phyloP scores from a whole-genome alignment of 352 stramenopile genomes.

The Globisporangium cederbergense region DNA sequence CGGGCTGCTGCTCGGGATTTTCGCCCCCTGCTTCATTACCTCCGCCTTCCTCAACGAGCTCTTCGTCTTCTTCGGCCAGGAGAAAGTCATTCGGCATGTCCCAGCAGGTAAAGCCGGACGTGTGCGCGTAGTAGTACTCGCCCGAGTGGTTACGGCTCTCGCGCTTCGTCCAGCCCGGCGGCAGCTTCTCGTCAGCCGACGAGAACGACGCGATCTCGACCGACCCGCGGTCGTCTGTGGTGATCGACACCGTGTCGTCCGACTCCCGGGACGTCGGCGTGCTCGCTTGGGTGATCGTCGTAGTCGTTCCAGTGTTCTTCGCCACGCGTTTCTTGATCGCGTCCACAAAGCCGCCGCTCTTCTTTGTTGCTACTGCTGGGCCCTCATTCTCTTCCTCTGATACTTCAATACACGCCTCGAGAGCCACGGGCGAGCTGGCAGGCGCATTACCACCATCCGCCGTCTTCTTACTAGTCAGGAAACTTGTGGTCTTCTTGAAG shows the following conservation, averaged over 20 bases:
- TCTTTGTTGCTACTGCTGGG: constrained; percentile 20
- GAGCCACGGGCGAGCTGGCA: constrained; percentile 2
- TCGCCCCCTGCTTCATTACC: constrained; percentile 17
- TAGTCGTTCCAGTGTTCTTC: constrained; percentile 11
- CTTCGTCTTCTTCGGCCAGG: constrained; percentile 10
- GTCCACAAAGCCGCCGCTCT: constrained; percentile 17
- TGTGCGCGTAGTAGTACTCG: constrained; percentile 66
- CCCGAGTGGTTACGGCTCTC: constrained; percentile 63
- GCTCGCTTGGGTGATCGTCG: constrained; percentile 7
- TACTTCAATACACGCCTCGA: constrained; percentile 6
- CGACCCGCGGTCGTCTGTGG: constrained; percentile 32
- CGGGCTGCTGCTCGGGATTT: not conserved
- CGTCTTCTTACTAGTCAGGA: constrained; percentile 20
- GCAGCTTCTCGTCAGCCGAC: constrained; percentile 22
- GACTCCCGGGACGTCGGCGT: constrained; percentile 28
- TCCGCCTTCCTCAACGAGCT: not conserved
- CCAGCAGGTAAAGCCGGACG: constrained; percentile 62
- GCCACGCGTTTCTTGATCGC: constrained; percentile 32
- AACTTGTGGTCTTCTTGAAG: constrained; percentile 38
- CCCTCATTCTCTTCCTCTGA: not conserved
- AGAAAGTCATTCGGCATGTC: constrained; percentile 41
- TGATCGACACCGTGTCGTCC: constrained; percentile 43
- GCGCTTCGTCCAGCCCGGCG: constrained; percentile 54
- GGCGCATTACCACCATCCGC: constrained; percentile 2
- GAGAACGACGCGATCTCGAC: constrained; percentile 17